Base-by-base conservation (phyloP, 2,329 filamentous ascomycete genomes). In the Penicillium nordicum region DNA sequence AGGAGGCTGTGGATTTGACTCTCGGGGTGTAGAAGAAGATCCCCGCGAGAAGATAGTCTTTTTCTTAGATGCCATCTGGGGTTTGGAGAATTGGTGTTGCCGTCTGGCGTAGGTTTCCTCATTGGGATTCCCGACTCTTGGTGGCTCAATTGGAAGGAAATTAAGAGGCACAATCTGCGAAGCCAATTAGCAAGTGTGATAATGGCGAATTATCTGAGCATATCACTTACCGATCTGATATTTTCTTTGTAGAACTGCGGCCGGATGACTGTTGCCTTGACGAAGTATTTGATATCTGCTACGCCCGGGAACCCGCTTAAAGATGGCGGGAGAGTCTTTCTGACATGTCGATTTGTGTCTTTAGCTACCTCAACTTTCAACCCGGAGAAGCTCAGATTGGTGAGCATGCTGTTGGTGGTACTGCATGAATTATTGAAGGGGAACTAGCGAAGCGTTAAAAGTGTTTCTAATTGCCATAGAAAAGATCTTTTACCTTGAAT, bases 191-290 rank as follows among this genome's bases (percentile, higher is more conserved):
- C 30, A 8, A 41, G 23, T 50, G 23, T 16, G 23, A 18, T 3
- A 32, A 42, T 18, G 55, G 38, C 40, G 34, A 32, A 21, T 6
- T 25, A 46, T 37, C 21, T 5, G 21, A 18, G 14, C 51, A 41
- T 36, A 16, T 38, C 41, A 67, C 71, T 53, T 73, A 77, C 76
- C 50, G 71, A 69, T 64, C 92, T 82, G 73, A 91, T 89, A 67
- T 97, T 97, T 75, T 96, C 92, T 70, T 93, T 93, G 74, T 95
- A 90, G 57, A 97, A 82, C 14, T 89, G 87, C 0, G 92, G 91
- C n/a, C 92, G 82, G 67, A 92, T 90, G 6, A 97, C 86, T 0
- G 94, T 97, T n/a, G 89, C 91, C 73, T 99, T 99, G 70, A 97
- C 82, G 71, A 90, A 99, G 75, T 99, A 99, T 64, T 87, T 84